Base-by-base conservation (phyloP, 352 stramenopile species). In the Phytopythium kandeliae region DNA sequence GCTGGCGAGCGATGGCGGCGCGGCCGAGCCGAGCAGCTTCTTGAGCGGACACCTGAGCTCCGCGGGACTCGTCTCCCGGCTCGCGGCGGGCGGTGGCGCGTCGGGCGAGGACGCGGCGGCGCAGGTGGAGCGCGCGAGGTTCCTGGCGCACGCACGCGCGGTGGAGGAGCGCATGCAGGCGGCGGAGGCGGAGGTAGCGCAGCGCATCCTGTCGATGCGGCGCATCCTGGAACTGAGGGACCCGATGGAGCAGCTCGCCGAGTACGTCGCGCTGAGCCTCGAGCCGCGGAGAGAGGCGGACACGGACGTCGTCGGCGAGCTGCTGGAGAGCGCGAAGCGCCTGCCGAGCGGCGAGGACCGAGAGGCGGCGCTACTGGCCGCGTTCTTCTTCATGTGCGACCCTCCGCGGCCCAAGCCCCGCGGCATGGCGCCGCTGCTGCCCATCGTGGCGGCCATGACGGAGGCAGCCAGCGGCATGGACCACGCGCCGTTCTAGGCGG, bases 361-460 rank as follows among this genome's bases (percentile, higher is more conserved):
- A 22, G 79, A 91, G 40, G 62, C 76, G 22, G 74, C 77, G 13
- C 63, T 82, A 25, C 44, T 91, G 19, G 77, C 61, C 13, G 69
- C 74, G 5, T 91, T 89, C 40, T 76, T 87, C 57, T 87, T 87
- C 49, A 43, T 70, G 40, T 69, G 67, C 31, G 68, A 86, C 22
- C 19, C 43, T 17, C 54, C 65, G 35, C 46, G 48, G 4, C 17
- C 48, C 26, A 57, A 48, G 26, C 55, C 47, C 19, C 61, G 65
- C 51, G 51, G 63, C 4, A 59, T 71, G 31, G 57, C 58, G 4
- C 44, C 66, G 16, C 74, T 84, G 62, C 57, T 85, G 22, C 76
- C 76, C 3, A 71, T 80, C n/a, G 63, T 86, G 16, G 76, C 72
- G 33, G 72, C 76, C 17, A 78, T 90, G 69, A 70, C 85, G 57